phyloP scores from a whole-genome alignment of 2,329 filamentous ascomycete genomes.

The Davidsoniella virescens region DNA sequence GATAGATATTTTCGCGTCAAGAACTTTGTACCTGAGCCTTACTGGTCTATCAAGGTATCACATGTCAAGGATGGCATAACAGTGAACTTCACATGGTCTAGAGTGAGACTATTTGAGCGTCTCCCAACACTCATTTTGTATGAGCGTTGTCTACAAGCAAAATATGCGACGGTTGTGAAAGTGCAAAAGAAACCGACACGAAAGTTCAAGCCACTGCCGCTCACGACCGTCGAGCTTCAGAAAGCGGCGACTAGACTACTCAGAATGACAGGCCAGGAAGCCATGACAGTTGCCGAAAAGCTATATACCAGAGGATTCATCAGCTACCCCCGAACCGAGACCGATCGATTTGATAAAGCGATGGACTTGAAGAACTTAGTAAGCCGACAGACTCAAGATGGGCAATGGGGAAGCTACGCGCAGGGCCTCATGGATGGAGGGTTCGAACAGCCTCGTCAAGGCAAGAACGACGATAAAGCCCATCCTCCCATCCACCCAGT shows the following conservation, averaged over 20 bases:
- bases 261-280: constrained; percentile 75
- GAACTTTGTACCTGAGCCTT: constrained; percentile 81
- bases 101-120: constrained; percentile 75
- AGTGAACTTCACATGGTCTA: constrained; percentile 70
- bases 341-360: constrained; percentile 80
- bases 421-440: constrained; percentile 56
- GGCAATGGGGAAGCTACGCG: constrained; percentile 66
- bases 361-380: constrained; percentile 72
- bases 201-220: constrained; percentile 82
- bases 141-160: constrained; percentile 66
- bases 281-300: constrained; percentile 74
- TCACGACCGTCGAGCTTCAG: constrained; percentile 92
- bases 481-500: constrained; percentile 96
- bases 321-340: constrained; percentile 94
- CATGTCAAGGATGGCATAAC: constrained; percentile 63
- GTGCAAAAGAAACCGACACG: constrained; percentile 82
- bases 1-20: constrained; percentile 88
- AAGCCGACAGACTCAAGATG: constrained; percentile 66
- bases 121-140: constrained; percentile 67
- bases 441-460: constrained; percentile 68
- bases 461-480: constrained; percentile 84
- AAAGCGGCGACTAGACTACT: constrained; percentile 86
- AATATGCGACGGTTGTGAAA: constrained; percentile 62
- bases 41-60: constrained; percentile 81
- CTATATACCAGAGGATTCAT: constrained; percentile 93